These are phyloP conservation scores for Monotropa hypopitys DNA, from an alignment of 179 eudicot genomes.

Conservation along the genomic window DNA sequence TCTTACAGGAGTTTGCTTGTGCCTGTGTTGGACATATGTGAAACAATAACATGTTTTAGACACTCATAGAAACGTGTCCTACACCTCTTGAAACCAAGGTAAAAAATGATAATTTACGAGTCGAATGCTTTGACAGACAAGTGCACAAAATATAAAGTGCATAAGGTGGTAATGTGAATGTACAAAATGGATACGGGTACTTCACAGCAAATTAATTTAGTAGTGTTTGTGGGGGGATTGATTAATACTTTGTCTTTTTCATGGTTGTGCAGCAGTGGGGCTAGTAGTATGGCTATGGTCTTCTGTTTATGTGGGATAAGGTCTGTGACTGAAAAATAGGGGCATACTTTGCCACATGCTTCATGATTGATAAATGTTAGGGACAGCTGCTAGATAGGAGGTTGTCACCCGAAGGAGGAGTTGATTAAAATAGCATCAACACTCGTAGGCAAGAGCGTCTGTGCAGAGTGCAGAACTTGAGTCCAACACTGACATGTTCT, in stretches of 20 bases:
- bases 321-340: background rate
- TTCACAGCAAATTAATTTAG: background rate
- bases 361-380: background rate
- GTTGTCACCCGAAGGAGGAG: background rate
- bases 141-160: background rate
- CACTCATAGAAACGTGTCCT: background rate
- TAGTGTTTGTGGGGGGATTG: background rate
- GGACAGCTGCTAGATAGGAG: background rate
- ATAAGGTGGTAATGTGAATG: background rate
- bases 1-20: background rate
- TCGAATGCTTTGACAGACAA: background rate
- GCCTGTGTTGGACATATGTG: background rate
- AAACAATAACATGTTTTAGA: background rate
- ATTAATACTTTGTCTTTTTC: background rate
- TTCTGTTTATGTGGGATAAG: background rate
- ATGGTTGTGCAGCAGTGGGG: background rate
- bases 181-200: background rate
- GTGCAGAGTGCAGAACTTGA: background rate
- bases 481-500: background rate
- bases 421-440: background rate
- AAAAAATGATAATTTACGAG: background rate
- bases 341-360: background rate
- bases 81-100: background rate
- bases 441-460: background rate
- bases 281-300: background rate